Evolutionary conservation across 306 rosid species (phyloP).

Genomic region (Ormosia semicastrata): DNA sequence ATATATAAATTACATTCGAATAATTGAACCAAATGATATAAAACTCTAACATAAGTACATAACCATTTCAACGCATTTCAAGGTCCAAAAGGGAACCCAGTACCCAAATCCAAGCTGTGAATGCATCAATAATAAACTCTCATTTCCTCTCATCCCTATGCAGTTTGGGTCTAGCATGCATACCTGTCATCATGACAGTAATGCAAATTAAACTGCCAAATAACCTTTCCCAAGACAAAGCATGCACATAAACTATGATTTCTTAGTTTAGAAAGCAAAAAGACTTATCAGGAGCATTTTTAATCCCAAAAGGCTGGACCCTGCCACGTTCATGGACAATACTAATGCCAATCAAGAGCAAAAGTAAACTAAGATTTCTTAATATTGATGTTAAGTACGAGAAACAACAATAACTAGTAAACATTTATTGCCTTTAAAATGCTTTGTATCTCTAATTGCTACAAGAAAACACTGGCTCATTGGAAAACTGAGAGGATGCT

Average conservation of each 20-base stretch:
- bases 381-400: not conserved
- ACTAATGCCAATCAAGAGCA: not conserved
- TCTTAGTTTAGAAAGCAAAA: not conserved
- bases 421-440: slow-evolving; percentile 35
- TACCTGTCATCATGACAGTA: not conserved
- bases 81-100: no score
- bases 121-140: no score
- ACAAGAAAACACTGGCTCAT: slow-evolving; percentile 32
- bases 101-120: no score
- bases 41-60: no score
- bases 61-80: no score
- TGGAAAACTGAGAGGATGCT: slow-evolving; percentile 37
- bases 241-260: not conserved
- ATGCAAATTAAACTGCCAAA: not conserved
- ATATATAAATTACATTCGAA: no score
- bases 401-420: slow-evolving; percentile 11
- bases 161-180: no score
- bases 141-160: no score
- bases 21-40: no score
- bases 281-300: not conserved
- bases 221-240: not conserved
- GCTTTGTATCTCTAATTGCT: slow-evolving; percentile 28
- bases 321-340: not conserved
- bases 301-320: not conserved
- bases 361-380: not conserved